A percentile compares a stretch with the other conserved stretches of the same genome.
Conservation (phyloP, 495 filamentous ascomycete genomes). For the Xylaria nigripes region DNA sequence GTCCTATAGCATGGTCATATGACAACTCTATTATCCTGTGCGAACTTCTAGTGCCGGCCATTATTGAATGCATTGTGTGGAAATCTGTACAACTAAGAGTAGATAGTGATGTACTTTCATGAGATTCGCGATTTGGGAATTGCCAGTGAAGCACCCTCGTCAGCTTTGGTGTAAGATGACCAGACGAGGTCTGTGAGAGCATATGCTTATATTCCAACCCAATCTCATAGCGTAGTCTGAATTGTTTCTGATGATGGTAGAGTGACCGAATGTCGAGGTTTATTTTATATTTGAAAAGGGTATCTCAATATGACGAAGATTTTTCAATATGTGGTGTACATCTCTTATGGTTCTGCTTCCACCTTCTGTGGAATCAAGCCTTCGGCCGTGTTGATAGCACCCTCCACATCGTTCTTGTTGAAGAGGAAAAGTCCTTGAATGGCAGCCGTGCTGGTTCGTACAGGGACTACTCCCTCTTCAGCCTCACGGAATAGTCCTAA, state of each 20-base stretch:
- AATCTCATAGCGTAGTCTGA: not conserved
- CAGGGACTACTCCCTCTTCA: slow-evolving; percentile 32
- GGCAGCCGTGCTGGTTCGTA: slow-evolving; percentile 70
- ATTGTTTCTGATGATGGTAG: not conserved
- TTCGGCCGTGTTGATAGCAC: slow-evolving; percentile 73
- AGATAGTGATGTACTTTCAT: too few species aligned
- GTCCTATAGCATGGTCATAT: slow-evolving; percentile 9
- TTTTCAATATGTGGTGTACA: slow-evolving; percentile 1
- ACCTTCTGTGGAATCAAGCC: slow-evolving; percentile 50
- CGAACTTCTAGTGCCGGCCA: too few species aligned
- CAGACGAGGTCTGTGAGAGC: not conserved
- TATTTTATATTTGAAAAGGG: slow-evolving; percentile 11
- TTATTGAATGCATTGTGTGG: too few species aligned
- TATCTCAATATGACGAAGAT: slow-evolving; percentile 20
- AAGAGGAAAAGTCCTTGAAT: slow-evolving; percentile 91
- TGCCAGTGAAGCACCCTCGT: too few species aligned
- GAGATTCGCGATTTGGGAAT: too few species aligned
- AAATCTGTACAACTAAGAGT: too few species aligned
- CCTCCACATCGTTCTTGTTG: slow-evolving; percentile 83
- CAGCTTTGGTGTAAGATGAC: not conserved
- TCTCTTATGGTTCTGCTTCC: slow-evolving; percentile 32
- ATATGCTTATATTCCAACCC: not conserved
- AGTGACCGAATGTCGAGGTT: not conserved
- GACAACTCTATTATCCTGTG: too few species aligned
- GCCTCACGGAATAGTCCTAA: slow-evolving; percentile 40